These are phyloP conservation scores for Magnolia officinalis DNA, from an alignment of 164 flowering plant species.

Conservation along the genomic window DNA sequence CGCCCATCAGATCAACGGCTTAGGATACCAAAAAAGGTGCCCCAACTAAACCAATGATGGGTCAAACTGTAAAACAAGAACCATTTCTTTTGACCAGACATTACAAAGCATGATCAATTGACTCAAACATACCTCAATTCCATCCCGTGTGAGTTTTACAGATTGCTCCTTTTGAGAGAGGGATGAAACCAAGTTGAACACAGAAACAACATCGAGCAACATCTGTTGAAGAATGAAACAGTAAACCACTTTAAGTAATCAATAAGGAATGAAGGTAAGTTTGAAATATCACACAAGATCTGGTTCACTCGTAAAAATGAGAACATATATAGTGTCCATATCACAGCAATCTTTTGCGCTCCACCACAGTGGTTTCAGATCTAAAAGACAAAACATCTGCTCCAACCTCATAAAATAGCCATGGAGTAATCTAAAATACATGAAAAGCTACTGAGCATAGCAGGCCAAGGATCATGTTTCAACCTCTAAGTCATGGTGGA, in stretches of 20 bases:
- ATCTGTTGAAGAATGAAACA: conserved; percentile 40
- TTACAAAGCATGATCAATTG: not conserved
- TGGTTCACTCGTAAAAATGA: not conserved
- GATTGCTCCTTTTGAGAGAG: conserved; percentile 57
- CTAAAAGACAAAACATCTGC: not conserved
- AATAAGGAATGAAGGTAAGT: not conserved
- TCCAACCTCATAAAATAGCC: not conserved
- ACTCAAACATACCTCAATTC: conserved; percentile 53
- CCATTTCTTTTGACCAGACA: too few species aligned
- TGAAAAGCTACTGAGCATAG: not conserved
- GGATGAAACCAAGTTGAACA: conserved; percentile 63
- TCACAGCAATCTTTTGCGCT: not conserved
- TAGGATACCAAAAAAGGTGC: too few species aligned
- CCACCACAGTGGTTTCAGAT: not conserved
- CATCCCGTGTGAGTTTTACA: conserved; percentile 49
- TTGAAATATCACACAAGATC: not conserved
- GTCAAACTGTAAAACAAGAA: too few species aligned
- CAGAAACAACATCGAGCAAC: conserved; percentile 59
- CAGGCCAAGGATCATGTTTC: not conserved
- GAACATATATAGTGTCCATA: not conserved
- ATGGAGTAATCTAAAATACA: not conserved
- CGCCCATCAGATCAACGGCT: too few species aligned
- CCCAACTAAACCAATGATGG: too few species aligned
- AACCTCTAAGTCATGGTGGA: not conserved
- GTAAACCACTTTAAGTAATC: not conserved